Conservation (phyloP, 352 stramenopile genomes). For the Globisporangium recalcitrans region DNA sequence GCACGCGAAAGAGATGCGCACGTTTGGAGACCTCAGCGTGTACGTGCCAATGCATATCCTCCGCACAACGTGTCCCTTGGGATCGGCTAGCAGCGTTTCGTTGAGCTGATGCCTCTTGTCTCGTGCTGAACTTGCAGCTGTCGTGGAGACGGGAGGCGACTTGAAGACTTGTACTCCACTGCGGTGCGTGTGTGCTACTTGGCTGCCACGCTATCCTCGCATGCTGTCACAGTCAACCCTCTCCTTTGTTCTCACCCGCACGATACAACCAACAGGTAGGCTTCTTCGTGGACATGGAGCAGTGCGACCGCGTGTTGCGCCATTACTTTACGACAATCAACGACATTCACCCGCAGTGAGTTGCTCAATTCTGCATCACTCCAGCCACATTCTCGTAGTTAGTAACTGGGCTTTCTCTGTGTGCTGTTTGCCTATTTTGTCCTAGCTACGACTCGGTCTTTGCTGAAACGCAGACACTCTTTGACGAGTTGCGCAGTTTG, state of each 20-base stretch:
- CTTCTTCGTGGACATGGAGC: constrained; percentile 87
- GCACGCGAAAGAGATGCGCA: constrained; percentile 29
- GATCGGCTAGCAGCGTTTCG: too few species aligned
- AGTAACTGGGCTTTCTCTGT: too few species aligned
- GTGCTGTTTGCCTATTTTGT: not conserved
- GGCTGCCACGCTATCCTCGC: too few species aligned
- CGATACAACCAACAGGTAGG: constrained; percentile 48
- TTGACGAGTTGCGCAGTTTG: constrained; percentile 72
- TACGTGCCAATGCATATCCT: not conserved
- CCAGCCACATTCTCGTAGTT: too few species aligned
- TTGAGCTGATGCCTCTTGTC: not conserved
- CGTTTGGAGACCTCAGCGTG: constrained; percentile 12
- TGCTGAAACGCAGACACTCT: constrained; percentile 61
- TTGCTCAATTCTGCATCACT: constrained; percentile 4
- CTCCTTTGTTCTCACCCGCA: too few species aligned
- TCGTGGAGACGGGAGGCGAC: constrained; percentile 4
- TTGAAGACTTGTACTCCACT: constrained; percentile 18
- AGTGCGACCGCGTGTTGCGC: constrained; percentile 75
- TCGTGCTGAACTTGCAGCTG: not conserved
- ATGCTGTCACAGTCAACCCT: too few species aligned
- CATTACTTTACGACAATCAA: constrained; percentile 83
- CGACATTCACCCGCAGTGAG: constrained; percentile 69
- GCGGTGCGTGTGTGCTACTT: constrained; percentile 7
- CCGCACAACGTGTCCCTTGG: too few species aligned
- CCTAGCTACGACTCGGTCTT: constrained; percentile 62